phyloP scores from a whole-genome alignment of 306 rosid genomes.

The Astragalus glycyphyllos region DNA sequence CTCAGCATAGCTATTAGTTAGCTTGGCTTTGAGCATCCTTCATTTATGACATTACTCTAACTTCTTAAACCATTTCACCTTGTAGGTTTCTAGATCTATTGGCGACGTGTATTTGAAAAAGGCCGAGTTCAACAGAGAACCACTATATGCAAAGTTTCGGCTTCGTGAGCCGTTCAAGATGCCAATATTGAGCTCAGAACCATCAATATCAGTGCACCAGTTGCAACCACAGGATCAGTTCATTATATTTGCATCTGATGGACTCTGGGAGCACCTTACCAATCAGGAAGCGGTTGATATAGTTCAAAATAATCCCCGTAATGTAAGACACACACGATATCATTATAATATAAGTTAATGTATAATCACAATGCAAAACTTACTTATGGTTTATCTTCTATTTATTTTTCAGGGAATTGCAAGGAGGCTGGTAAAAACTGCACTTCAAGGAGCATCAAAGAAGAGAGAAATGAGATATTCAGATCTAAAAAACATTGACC shows the following conservation, averaged over 20 bases:
- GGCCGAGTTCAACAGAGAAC: constrained; percentile 89
- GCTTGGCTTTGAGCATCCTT: constrained; percentile 13
- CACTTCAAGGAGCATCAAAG: constrained; percentile 89
- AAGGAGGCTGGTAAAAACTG: constrained; percentile 77
- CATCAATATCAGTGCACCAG: constrained; percentile 63
- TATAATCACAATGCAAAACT: no score
- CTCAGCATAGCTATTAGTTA: constrained; percentile 2
- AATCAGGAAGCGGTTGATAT: constrained; percentile 92
- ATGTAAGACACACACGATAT: constrained; percentile 55
- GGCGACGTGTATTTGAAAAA: constrained; percentile 91
- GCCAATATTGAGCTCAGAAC: constrained; percentile 87
- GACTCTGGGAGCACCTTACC: constrained; percentile 94
- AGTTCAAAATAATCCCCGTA: constrained; percentile 73
- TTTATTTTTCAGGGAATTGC: constrained; percentile 84
- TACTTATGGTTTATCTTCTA: no score
- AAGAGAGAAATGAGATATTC: constrained; percentile 99
- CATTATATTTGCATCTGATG: constrained; percentile 92
- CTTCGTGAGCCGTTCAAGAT: constrained; percentile 71
- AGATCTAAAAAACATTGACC: constrained; percentile 88
- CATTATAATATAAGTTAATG: neutral
- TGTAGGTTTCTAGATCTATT: constrained; percentile 85
- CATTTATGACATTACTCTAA: constrained; percentile 21
- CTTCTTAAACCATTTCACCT: constrained; percentile 20
- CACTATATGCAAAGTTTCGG: constrained; percentile 79
- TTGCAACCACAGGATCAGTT: constrained; percentile 81